These are phyloP conservation scores for Rossbeevera mucosa DNA, from an alignment of 768 basidiomycete species.

Conservation along the genomic window DNA sequence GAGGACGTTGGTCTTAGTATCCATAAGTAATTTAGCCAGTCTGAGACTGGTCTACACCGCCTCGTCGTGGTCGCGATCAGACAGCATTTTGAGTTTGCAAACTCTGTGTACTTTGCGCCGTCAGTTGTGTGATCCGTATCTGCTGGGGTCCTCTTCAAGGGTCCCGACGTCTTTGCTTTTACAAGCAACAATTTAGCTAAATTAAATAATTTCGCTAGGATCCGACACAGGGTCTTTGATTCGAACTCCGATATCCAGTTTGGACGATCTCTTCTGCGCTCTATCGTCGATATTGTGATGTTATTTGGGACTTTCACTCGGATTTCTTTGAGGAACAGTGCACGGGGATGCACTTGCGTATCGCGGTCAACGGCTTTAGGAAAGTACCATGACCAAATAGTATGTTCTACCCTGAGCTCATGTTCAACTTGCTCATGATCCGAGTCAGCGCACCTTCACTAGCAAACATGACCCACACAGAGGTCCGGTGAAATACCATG, in stretches of 20 bases:
- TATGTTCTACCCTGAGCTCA: not conserved
- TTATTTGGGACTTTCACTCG: not conserved
- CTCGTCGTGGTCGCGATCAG: not conserved
- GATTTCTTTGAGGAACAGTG: not conserved
- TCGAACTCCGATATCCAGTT: not conserved
- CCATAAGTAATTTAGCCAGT: not conserved
- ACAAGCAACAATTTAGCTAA: not conserved
- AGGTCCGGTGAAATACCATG: not conserved
- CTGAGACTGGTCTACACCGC: not conserved
- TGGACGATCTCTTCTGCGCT: not conserved
- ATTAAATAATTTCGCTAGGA: not conserved
- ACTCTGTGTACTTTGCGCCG: not conserved
- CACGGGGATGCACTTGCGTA: not conserved
- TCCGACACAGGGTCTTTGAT: not conserved
- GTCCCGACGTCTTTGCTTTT: not conserved
- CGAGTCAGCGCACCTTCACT: not conserved
- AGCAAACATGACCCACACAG: not conserved
- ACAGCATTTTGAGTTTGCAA: not conserved
- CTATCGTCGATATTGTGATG: not conserved
- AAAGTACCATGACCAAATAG: not conserved
- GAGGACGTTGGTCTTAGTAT: not conserved
- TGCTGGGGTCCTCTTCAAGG: not conserved
- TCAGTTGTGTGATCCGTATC: not conserved
- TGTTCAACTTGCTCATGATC: not conserved
- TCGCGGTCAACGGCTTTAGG: not conserved